Conservation (phyloP, 108 stramenopile species). For the Thalassiosira profunda region DNA sequence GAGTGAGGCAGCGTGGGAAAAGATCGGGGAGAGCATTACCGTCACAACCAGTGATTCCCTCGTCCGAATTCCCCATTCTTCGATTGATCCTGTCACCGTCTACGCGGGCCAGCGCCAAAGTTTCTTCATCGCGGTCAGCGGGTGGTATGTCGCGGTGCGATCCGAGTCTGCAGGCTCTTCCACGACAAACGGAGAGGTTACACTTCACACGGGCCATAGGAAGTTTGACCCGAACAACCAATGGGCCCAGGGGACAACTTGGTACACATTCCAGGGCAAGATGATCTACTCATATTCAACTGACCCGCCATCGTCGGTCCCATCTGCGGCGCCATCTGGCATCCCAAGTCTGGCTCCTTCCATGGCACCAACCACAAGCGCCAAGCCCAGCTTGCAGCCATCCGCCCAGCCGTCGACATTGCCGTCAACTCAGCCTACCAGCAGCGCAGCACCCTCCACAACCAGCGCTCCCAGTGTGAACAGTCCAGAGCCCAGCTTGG, state of each 20-base stretch:
- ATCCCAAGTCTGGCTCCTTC: too few species aligned
- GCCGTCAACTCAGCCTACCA: conserved; percentile 6
- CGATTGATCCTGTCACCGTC: background rate
- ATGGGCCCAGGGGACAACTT: background rate
- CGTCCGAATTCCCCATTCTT: conserved; percentile 1
- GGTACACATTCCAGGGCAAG: conserved; percentile 14
- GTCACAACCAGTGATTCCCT: background rate
- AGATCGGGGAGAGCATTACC: background rate
- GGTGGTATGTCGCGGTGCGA: conserved; percentile 5
- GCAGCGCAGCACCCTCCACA: too few species aligned
- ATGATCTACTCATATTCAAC: conserved; percentile 3
- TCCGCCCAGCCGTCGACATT: too few species aligned
- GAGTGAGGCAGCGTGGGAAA: conserved; percentile 14
- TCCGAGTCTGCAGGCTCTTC: background rate
- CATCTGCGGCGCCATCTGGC: background rate
- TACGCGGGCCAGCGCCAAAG: conserved; percentile 12
- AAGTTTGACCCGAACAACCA: background rate
- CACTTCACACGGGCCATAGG: conserved; percentile 1
- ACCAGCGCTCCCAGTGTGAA: background rate
- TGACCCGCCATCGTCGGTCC: conserved; percentile 13
- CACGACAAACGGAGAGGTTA: background rate
- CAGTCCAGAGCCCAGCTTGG: background rate
- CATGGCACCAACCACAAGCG: too few species aligned
- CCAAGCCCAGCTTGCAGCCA: too few species aligned
- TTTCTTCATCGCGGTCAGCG: conserved; percentile 20